Conservation (phyloP, 306 rosid species). For the Prosopis cineraria region DNA sequence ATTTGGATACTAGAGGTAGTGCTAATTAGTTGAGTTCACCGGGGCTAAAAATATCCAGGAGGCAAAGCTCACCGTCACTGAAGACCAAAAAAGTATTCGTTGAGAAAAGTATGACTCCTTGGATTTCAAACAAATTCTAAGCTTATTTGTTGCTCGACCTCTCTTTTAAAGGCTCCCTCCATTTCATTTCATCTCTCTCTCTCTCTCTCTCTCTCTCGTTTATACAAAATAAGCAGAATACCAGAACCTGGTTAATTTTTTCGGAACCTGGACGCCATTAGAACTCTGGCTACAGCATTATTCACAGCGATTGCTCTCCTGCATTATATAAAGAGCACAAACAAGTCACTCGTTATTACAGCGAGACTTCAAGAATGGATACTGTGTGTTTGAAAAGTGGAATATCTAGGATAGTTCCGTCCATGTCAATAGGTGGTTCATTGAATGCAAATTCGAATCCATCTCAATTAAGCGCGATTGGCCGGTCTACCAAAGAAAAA, state of each 20-base stretch:
- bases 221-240: neutral
- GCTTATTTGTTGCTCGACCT: neutral
- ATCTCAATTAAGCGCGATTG: constrained; percentile 45
- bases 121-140: constrained; percentile 25
- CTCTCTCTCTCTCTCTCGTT: neutral
- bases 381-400: constrained; percentile 50
- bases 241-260: neutral
- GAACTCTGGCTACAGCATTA: neutral
- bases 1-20: neutral
- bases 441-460: constrained; percentile 46
- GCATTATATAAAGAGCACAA: neutral
- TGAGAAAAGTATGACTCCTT: neutral
- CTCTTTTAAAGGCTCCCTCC: neutral
- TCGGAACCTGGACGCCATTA: neutral
- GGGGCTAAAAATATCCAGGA: no score
- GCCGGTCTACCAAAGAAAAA: constrained; percentile 32
- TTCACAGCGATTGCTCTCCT: neutral
- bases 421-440: constrained; percentile 42
- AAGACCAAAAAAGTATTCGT: neutral
- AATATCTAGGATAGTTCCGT: constrained; percentile 44
- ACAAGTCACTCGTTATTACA: neutral
- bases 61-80: no score
- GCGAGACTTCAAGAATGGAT: constrained; percentile 48
- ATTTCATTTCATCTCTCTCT: neutral
- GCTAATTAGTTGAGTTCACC: neutral